Conservation (phyloP, 148 eudicot species). For the Suaeda aralocaspica region DNA sequence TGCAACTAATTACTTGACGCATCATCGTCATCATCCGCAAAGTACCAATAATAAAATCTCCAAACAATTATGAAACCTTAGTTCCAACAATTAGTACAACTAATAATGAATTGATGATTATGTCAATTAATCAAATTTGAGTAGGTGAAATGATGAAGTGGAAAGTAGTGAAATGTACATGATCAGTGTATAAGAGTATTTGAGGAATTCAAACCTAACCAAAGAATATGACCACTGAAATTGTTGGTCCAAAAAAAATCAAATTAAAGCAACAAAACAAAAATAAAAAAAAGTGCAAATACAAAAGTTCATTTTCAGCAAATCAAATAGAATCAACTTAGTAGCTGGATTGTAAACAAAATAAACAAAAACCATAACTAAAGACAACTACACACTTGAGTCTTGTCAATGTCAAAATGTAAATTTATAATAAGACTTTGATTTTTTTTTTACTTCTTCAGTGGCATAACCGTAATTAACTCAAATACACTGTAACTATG, state of each 20-base stretch:
- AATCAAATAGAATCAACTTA: slow-evolving; percentile 33
- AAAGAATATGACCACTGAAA: not conserved
- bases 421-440: slow-evolving; percentile 2
- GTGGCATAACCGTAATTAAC: slow-evolving; percentile 33
- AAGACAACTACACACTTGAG: slow-evolving; percentile 29
- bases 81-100: not conserved
- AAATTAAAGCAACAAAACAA: slow-evolving; percentile 3
- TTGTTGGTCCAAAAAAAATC: not conserved
- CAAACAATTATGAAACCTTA: not conserved
- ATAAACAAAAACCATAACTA: slow-evolving; percentile 22
- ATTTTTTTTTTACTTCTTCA: slow-evolving; percentile 5
- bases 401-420: slow-evolving; percentile 28
- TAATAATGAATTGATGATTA: not conserved
- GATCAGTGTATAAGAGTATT: not conserved
- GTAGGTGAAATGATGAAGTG: not conserved
- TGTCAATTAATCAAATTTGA: not conserved
- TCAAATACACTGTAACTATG: not conserved
- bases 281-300: not conserved
- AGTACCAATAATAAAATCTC: not conserved
- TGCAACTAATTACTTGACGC: not conserved
- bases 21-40: not conserved
- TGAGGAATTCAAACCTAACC: no score
- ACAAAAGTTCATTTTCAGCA: slow-evolving; percentile 12
- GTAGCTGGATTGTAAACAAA: slow-evolving; percentile 22
- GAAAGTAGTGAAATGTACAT: not conserved